Base-by-base conservation (phyloP, 768 basidiomycete genomes). In the Tricholomella constricta region DNA sequence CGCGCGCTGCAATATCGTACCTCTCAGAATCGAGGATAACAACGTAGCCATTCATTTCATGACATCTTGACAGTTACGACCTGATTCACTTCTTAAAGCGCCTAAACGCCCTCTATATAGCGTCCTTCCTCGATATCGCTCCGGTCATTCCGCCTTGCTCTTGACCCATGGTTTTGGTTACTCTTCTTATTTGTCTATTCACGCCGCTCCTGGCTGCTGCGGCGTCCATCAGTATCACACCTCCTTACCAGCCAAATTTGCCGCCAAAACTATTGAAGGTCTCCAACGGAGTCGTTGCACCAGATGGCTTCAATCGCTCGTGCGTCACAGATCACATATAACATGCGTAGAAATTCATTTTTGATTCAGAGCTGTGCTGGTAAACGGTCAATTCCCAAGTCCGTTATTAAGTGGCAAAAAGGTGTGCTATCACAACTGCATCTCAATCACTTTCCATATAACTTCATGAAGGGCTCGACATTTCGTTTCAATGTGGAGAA, bases 401-500 rank as follows among this genome's bases (percentile, higher is more conserved):
- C 56, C 74, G 0, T 54, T 72, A 19, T 62, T 77, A 29, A 58
- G 55, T n/a, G 72, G 69, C 2, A 68, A 68, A 42, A 76, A 74
- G 63, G 73, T 70, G 27, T 1, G 43, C 34, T 9, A 14, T 19
- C 12, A 6, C 12, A 14, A 8, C 19, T 15, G 10, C 10, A 10
- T n/a, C 20, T 10, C 17, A 34, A 6, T 14, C 17, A 6, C 10
- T 44, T 38, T 14, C 6, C 2, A 17, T 52, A 35, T 15, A 2
- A 20, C 6, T 22, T 45, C 31, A 38, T 23, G 32, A 20, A 77
- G 72, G 76, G 77, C 15, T 63, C 71, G 40, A 65, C 57, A 22
- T 71, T 80, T 57, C 58, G 65, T n/a, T 63, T 80, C 45, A 76
- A 77, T 52, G 75, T 79, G 15, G 60, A 61, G 38, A 72, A 80